A percentile compares a stretch with the other conserved stretches of the same genome.
These are phyloP conservation scores for Amphirosellinia nigrospora DNA, from an alignment of 495 filamentous ascomycete species.

Conservation along the genomic window DNA sequence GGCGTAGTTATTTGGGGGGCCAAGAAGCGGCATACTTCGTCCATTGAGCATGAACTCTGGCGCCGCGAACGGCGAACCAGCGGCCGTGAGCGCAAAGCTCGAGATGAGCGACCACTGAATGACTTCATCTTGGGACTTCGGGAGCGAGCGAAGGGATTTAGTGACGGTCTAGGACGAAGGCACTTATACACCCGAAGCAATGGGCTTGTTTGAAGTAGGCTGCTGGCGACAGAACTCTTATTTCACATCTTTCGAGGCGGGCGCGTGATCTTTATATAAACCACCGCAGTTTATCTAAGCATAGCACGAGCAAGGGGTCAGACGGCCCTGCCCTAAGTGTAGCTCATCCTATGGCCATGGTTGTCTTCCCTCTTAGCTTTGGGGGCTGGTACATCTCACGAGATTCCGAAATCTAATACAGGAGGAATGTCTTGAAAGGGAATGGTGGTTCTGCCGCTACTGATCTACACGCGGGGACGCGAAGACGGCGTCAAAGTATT, in stretches of 20 bases:
- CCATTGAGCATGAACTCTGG: slow-evolving; percentile 5
- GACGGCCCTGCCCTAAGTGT: not conserved
- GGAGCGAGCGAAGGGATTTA: not conserved
- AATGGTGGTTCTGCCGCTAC: slow-evolving; percentile 2
- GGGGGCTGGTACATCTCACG: slow-evolving; percentile 1
- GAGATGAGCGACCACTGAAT: slow-evolving; percentile 27
- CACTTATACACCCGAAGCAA: not conserved
- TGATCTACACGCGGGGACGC: not conserved
- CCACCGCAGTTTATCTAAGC: not conserved
- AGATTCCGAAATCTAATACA: slow-evolving; percentile 6
- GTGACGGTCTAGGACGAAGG: not conserved
- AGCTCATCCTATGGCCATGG: not conserved
- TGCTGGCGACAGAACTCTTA: not conserved
- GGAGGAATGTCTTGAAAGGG: slow-evolving; percentile 14
- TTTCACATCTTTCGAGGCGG: not conserved
- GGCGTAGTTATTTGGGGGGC: not conserved
- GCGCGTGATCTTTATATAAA: slow-evolving; percentile 7
- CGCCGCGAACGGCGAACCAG: slow-evolving; percentile 18
- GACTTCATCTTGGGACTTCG: slow-evolving; percentile 32
- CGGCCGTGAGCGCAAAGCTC: slow-evolving; percentile 29
- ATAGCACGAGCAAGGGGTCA: not conserved
- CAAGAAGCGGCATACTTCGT: slow-evolving; percentile 15
- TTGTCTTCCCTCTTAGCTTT: not conserved
- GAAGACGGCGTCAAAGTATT: not conserved
- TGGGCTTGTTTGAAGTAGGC: not conserved